Conservation (phyloP, 805 yeast species). For the Ogataea minuta region DNA sequence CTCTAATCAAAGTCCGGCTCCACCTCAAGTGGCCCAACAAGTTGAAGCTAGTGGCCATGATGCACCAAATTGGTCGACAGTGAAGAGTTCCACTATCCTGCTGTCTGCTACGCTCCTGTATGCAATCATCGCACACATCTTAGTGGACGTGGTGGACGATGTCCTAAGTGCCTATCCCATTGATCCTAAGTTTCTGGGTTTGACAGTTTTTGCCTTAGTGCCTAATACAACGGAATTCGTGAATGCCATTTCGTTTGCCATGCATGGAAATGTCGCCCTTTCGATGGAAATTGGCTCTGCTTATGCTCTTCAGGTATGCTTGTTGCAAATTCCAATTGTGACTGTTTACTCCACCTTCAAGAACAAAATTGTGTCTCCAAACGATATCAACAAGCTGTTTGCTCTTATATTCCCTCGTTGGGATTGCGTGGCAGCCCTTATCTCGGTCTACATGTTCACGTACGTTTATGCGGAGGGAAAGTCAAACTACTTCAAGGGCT, state of each 20-base stretch:
- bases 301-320: slow-evolving; percentile 91
- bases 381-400: slow-evolving; percentile 49
- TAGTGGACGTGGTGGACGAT: slow-evolving; percentile 89
- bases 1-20: slow-evolving; percentile 6
- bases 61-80: slow-evolving; percentile 95
- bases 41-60: slow-evolving; percentile 72
- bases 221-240: slow-evolving; percentile 97
- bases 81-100: slow-evolving; percentile 77
- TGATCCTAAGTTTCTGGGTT: slow-evolving; percentile 85
- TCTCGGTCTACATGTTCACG: slow-evolving; percentile 85
- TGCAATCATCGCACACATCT: slow-evolving; percentile 90
- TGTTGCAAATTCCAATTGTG: slow-evolving; percentile 88
- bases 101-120: slow-evolving; percentile 82
- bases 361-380: slow-evolving; percentile 32
- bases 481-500: slow-evolving; percentile 93
- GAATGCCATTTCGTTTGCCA: slow-evolving; percentile 95
- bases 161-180: slow-evolving; percentile 78
- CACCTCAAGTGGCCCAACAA: slow-evolving; percentile 2
- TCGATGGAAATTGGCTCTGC: slow-evolving; percentile 99
- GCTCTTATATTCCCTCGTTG: slow-evolving; percentile 90
- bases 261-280: slow-evolving; percentile 91
- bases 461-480: slow-evolving; percentile 96
- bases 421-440: slow-evolving; percentile 85
- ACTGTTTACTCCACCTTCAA: slow-evolving; percentile 69
- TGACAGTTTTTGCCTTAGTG: slow-evolving; percentile 91